Base-by-base conservation (phyloP, 2,329 filamentous ascomycete species). In the Colletotrichum melonis region DNA sequence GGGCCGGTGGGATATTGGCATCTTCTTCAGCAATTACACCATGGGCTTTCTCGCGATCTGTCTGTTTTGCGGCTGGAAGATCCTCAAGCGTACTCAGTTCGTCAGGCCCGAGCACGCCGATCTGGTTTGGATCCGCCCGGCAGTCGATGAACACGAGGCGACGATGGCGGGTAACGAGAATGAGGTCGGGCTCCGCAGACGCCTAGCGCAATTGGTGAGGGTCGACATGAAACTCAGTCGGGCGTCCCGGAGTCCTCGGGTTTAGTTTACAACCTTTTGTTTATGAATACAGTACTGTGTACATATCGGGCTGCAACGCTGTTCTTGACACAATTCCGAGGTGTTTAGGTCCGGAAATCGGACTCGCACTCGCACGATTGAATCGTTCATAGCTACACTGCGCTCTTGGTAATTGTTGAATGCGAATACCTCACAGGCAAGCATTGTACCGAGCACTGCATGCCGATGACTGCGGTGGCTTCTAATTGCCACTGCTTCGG, bases 1-100 rank as follows among this genome's bases (percentile, higher is more conserved):
- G 2, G 67, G 16, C 5, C 32, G 59, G 8, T 59, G 67, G 54
- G 84, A 86, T 56, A 83, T 81, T 1, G 88, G 92, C 22, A 86
- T 88, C 76, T 92, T 93, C 75, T 88, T 92, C 56, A 91, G 88
- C 72, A 90, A 85, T 73, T 92, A 92, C 76, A 85, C 92, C 42
- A 89, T 92, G 80, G 79, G 92, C n/a, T 88, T 89, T 0, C 76
- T 92, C 68, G 90, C 92, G 84, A 71, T 88, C 22, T 79, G 87
- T 9, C 87, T 90, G 80, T 87, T 85, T 75, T 38, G 89, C 7
- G 84, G 78, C 0, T 92, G 90, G 90, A 91, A 90, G 77, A 55
- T 93, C 1, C 22, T 90, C 79, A 90, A 91, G 82, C 84, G 84
- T 72, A 93, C 91, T 4, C 86, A 85, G 74, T 82, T 88, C 63